Conservation (phyloP, 2,329 filamentous ascomycete species). For the Cucurbitaria berberidis region DNA sequence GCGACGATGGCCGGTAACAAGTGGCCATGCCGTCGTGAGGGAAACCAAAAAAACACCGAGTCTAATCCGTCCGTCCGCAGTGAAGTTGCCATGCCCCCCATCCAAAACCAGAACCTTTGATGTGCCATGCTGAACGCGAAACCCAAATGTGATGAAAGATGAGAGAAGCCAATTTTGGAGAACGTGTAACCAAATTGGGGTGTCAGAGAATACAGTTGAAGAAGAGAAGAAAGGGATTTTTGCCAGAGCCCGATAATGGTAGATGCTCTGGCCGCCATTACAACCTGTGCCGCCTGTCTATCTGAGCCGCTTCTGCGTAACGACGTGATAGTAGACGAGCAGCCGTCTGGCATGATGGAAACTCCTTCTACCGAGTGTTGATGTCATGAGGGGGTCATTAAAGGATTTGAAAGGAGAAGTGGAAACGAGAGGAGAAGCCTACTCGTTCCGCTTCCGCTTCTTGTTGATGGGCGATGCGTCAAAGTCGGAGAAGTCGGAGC, state of each 20-base stretch:
- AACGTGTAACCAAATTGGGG: slow-evolving; percentile 23
- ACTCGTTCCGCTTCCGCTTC: slow-evolving; percentile 74
- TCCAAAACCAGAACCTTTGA: slow-evolving; percentile 24
- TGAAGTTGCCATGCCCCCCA: slow-evolving; percentile 16
- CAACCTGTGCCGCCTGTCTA: slow-evolving; percentile 42
- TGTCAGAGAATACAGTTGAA: slow-evolving; percentile 34
- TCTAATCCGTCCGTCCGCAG: slow-evolving; percentile 28
- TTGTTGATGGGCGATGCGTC: slow-evolving; percentile 55
- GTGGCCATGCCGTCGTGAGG: slow-evolving; percentile 43
- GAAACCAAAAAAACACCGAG: slow-evolving; percentile 34
- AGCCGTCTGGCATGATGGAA: slow-evolving; percentile 31
- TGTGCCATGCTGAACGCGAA: slow-evolving; percentile 33
- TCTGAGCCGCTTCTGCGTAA: slow-evolving; percentile 39
- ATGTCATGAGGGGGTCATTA: slow-evolving; percentile 47
- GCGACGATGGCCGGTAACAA: slow-evolving; percentile 38
- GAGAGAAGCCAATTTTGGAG: slow-evolving; percentile 26
- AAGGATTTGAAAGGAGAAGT: slow-evolving; percentile 33
- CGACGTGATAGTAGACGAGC: slow-evolving; percentile 40
- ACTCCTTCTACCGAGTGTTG: slow-evolving; percentile 36
- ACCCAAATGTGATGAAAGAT: slow-evolving; percentile 25
- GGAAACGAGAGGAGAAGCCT: slow-evolving; percentile 28
- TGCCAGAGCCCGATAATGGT: slow-evolving; percentile 24
- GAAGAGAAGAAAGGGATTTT: slow-evolving; percentile 37
- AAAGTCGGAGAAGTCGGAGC: slow-evolving; percentile 46
- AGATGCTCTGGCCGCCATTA: slow-evolving; percentile 25